Conservation (phyloP, 331 rosid genomes). For the Prunus yedoensis region DNA sequence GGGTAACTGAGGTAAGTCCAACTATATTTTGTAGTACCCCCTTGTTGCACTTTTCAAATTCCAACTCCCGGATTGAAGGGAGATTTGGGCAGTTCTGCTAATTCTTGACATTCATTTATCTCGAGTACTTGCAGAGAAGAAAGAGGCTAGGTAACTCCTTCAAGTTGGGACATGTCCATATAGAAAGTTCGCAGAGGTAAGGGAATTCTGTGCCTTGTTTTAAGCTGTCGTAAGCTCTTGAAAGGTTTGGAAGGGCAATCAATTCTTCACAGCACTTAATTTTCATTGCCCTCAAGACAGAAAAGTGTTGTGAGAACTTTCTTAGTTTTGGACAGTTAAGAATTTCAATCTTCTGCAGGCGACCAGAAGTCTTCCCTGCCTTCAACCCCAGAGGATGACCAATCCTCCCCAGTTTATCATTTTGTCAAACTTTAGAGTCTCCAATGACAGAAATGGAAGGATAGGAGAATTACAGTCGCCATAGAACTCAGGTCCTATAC, state of each 20-base stretch:
- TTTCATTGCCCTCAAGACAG: constrained; percentile 33
- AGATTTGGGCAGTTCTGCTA: constrained; percentile 26
- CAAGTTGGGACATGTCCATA: constrained; percentile 31
- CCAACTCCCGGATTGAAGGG: constrained; percentile 31
- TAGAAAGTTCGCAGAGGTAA: constrained; percentile 28
- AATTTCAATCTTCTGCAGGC: constrained; percentile 27
- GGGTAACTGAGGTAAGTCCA: constrained; percentile 24
- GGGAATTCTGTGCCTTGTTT: constrained; percentile 26
- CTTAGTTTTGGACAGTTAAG: constrained; percentile 34
- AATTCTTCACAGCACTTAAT: constrained; percentile 28
- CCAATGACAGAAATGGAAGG: constrained; percentile 29
- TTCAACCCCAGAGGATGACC: constrained; percentile 28
- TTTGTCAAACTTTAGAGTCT: constrained; percentile 25
- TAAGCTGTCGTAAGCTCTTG: neutral
- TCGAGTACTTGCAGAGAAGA: constrained; percentile 27
- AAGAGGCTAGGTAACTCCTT: constrained; percentile 23
- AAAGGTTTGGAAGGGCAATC: constrained; percentile 25
- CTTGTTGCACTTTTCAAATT: constrained; percentile 15
- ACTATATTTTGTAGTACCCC: constrained; percentile 7
- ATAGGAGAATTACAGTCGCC: constrained; percentile 11
- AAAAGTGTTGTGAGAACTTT: constrained; percentile 18
- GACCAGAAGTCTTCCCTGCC: constrained; percentile 11
- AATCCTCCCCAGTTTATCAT: constrained; percentile 34
- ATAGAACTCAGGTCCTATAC: constrained; percentile 29
- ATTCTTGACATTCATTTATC: constrained; percentile 30